These are phyloP conservation scores for Tetrapyrgos nigripes DNA, from an alignment of 1,284 basidiomycete species.

Conservation along the genomic window DNA sequence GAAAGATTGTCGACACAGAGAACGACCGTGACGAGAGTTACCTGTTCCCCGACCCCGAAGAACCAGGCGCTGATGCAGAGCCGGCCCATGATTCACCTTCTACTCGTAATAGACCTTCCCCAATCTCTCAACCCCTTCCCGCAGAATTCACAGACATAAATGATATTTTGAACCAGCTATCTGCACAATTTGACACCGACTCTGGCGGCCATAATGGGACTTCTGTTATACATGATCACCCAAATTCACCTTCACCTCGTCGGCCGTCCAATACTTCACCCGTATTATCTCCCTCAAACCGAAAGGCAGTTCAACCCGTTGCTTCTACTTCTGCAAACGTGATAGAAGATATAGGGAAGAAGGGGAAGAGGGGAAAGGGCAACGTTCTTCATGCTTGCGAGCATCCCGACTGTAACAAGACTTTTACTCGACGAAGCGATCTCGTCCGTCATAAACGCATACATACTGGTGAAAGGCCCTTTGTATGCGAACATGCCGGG, in stretches of 20 bases:
- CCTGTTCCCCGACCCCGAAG: constrained; percentile 54
- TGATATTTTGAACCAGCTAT: constrained; percentile 76
- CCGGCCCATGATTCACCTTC: neutral
- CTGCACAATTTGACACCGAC: constrained; percentile 64
- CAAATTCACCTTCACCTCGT: constrained; percentile 24
- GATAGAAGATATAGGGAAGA: constrained; percentile 38
- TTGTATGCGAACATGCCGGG: constrained; percentile 68
- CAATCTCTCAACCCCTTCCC: constrained; percentile 25
- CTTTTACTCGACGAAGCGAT: constrained; percentile 79
- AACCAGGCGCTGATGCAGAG: constrained; percentile 21
- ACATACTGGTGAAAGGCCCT: constrained; percentile 90
- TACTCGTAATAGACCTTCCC: constrained; percentile 17
- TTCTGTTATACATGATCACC: constrained; percentile 53
- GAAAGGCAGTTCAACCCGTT: constrained; percentile 41
- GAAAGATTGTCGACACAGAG: constrained; percentile 39
- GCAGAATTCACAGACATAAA: constrained; percentile 66
- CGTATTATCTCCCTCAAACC: constrained; percentile 40
- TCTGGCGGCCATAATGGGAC: constrained; percentile 45
- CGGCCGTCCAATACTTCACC: constrained; percentile 26
- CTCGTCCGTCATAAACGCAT: constrained; percentile 83
- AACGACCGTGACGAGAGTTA: constrained; percentile 60
- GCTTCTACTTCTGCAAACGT: constrained; percentile 52
- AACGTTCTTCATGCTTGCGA: constrained; percentile 60
- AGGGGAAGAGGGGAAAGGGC: constrained; percentile 45
- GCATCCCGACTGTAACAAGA: constrained; percentile 73